Conservation (phyloP, 176 grass and related monocot genomes). For the Echinochloa phyllopogon region DNA sequence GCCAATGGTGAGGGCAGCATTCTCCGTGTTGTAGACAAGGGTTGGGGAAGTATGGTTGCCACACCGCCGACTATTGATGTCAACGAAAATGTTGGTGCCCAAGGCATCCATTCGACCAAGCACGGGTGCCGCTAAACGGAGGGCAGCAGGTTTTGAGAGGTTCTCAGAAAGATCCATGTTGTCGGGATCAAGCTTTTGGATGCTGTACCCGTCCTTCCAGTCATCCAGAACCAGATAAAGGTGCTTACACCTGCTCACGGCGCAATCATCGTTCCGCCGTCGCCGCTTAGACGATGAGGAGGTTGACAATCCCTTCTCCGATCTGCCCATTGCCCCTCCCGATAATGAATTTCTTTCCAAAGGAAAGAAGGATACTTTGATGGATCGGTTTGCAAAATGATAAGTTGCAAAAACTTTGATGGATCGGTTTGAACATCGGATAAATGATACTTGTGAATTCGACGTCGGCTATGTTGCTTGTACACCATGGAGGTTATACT, state of each 20-base stretch:
- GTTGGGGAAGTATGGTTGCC: neutral
- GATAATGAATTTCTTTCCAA: no score
- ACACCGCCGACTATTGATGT: neutral
- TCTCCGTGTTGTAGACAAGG: neutral
- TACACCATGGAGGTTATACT: no score
- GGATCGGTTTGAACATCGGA: no score
- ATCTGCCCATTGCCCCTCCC: neutral
- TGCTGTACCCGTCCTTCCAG: constrained; percentile 15
- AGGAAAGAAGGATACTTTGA: no score
- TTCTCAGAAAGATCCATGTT: neutral
- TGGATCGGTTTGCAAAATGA: no score
- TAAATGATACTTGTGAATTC: no score
- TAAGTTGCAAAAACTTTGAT: no score
- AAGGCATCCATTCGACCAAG: neutral
- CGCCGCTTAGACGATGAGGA: neutral
- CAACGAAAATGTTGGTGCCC: constrained; percentile 4
- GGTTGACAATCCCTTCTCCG: neutral
- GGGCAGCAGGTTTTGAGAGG: neutral
- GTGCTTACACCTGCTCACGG: neutral
- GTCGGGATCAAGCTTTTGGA: constrained; percentile 27
- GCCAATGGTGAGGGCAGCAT: neutral
- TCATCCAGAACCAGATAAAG: neutral
- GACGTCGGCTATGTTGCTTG: no score
- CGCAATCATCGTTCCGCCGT: neutral
- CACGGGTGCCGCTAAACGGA: neutral